Evolutionary conservation across 2,329 filamentous ascomycete species (phyloP).

Genomic region (Zymoseptoria passerinii): DNA sequence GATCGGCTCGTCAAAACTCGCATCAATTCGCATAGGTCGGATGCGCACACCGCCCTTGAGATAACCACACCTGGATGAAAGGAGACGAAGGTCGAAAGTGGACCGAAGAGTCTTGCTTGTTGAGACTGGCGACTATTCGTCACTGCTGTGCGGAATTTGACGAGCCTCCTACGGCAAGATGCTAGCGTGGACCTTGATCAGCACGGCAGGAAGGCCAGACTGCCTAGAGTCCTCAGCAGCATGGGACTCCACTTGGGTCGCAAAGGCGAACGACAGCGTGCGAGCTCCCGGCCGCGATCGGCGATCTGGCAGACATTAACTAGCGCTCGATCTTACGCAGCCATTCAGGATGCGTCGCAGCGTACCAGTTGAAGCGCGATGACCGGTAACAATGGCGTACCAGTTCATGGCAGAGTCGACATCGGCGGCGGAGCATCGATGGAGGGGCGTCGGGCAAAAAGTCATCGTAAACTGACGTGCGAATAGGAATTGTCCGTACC

Average conservation of each 20-base stretch:
- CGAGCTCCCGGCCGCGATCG: background rate
- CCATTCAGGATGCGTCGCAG: background rate
- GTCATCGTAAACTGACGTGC: background rate
- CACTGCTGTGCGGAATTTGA: background rate
- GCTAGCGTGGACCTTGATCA: background rate
- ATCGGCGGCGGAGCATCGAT: background rate
- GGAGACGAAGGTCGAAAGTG: too few species aligned
- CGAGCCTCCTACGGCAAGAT: background rate
- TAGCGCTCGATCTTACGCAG: background rate
- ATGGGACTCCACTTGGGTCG: background rate
- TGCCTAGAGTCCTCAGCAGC: too few species aligned
- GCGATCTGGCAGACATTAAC: background rate
- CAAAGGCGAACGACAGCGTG: background rate
- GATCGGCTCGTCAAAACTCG: too few species aligned
- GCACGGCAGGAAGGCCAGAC: background rate
- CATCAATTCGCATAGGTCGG: too few species aligned
- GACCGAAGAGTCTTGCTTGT: too few species aligned
- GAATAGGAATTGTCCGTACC: background rate
- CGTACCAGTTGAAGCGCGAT: too few species aligned
- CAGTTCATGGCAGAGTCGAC: background rate
- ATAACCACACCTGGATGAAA: too few species aligned
- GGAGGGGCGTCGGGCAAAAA: background rate
- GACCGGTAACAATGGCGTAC: too few species aligned
- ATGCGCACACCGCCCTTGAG: too few species aligned
- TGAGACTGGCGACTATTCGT: too few species aligned